Evolutionary conservation across 2,329 filamentous ascomycete genomes (phyloP).

Genomic region (Bipolaris bicolor): DNA sequence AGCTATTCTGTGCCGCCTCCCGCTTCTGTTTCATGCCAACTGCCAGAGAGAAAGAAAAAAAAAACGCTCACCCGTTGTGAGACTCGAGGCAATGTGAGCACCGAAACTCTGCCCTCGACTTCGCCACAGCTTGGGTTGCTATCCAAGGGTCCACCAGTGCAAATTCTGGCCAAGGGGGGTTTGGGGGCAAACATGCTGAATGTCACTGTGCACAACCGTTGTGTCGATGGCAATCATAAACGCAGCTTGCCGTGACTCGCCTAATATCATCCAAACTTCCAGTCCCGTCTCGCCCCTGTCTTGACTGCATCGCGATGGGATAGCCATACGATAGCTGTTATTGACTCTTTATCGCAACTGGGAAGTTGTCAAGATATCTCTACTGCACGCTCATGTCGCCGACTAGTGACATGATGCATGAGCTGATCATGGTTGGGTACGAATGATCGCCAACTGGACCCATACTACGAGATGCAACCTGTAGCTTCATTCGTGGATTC

Average conservation of each 20-base stretch:
- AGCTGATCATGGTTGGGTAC: background rate
- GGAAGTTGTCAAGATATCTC: background rate
- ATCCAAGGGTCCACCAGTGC: background rate
- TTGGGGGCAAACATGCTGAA: background rate
- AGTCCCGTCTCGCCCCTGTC: background rate
- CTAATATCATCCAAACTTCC: background rate
- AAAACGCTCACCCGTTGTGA: background rate
- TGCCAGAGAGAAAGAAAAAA: background rate
- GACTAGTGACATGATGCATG: background rate
- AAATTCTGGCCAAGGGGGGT: background rate
- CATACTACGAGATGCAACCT: background rate
- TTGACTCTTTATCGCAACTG: background rate
- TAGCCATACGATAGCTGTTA: background rate
- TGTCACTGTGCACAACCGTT: background rate
- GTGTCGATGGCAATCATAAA: background rate
- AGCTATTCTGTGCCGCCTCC: background rate
- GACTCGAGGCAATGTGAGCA: background rate
- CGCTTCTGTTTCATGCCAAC: background rate
- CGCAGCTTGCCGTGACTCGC: slow-evolving; percentile 1
- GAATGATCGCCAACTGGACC: background rate
- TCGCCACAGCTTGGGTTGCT: background rate
- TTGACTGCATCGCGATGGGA: background rate
- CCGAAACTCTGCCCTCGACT: background rate
- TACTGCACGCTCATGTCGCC: background rate
- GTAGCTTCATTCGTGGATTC: background rate